Base-by-base conservation (phyloP, 805 yeast species). In the Zygosaccharomyces pseudorouxii region DNA sequence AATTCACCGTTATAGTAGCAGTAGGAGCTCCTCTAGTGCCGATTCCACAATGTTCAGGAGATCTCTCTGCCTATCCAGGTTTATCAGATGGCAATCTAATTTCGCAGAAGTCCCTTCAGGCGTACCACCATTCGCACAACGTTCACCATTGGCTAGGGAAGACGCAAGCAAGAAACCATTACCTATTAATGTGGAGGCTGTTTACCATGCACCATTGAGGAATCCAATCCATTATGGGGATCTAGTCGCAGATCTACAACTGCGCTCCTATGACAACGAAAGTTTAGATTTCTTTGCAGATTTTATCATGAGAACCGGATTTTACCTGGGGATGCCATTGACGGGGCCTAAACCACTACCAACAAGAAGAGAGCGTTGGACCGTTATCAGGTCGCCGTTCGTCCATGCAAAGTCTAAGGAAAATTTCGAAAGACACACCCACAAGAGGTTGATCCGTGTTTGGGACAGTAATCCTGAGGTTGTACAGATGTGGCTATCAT, bases 341-440 rank as follows among this genome's bases (percentile, higher is more conserved):
- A 78, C 82, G 11, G 90, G 89, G 1, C 84, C 92, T 16, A 75
- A 73, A 29, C 86, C 82, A 42, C 67, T 79, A 54, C 84, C 81
- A 54, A 81, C 85, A 3, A 84, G 81, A 63, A 79, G 82, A 58
- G 86, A 92, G 68, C 79, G 89, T 57, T 92, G 96, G 88, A 93
- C 99, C 0, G 96, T 93, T 38, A 89, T 85, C 60, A 80, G 84
- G 65, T 82, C 96, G 3, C 97, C 97, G 1, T 93, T 93, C 66
- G 96, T 86, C 18, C 93, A 88, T 63, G 95, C 97, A 45, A 90
- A 89, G 67, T 78, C 93, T 8, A 93, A 93, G 71, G 96, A 92
- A 72, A 93, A 92, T 74, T 93, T 86, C 70, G 86, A 87, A 72
- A 82, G 98, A 72, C 76, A 79, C 42, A 93, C 98, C 1, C 86